Evolutionary conservation across 345 rosid species (phyloP).

Genomic region (Erucastrum elatum): DNA sequence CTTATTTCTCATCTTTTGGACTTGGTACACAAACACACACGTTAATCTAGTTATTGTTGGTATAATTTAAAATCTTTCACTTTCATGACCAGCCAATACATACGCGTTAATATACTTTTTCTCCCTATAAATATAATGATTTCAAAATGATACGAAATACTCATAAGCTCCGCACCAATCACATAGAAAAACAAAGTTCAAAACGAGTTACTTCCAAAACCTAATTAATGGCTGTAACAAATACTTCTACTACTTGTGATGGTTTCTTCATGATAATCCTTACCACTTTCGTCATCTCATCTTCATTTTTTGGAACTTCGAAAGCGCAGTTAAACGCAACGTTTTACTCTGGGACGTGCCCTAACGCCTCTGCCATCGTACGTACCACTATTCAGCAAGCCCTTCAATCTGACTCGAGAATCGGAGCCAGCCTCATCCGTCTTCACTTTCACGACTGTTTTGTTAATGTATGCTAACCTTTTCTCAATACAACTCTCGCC

Average conservation of each 20-base stretch:
- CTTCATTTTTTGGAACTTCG: slow-evolving; percentile 23
- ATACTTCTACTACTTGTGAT: background rate
- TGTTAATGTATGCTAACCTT: slow-evolving; percentile 47
- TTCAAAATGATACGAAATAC: background rate
- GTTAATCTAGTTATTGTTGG: background rate
- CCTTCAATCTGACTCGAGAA: slow-evolving; percentile 55
- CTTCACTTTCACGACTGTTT: slow-evolving; percentile 91
- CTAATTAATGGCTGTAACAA: slow-evolving; percentile 23
- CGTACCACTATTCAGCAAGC: slow-evolving; percentile 57
- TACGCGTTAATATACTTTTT: slow-evolving; percentile 16
- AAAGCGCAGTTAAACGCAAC: slow-evolving; percentile 51
- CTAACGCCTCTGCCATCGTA: slow-evolving; percentile 59
- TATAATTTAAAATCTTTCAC: slow-evolving; percentile 10
- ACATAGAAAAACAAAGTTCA: background rate
- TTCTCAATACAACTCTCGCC: background rate
- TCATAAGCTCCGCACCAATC: slow-evolving; percentile 14
- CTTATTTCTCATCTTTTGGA: slow-evolving; percentile 1
- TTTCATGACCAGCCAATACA: slow-evolving; percentile 8
- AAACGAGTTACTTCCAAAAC: background rate
- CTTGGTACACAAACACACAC: slow-evolving; percentile 22
- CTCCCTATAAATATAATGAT: slow-evolving; percentile 6
- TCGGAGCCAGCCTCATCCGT: slow-evolving; percentile 75
- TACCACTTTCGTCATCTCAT: slow-evolving; percentile 1
- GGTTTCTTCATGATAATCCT: slow-evolving; percentile 16
- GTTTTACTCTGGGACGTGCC: slow-evolving; percentile 60